These are phyloP conservation scores for Pseudocercospora fuligena DNA, from an alignment of 2,329 filamentous ascomycete genomes.

Conservation along the genomic window DNA sequence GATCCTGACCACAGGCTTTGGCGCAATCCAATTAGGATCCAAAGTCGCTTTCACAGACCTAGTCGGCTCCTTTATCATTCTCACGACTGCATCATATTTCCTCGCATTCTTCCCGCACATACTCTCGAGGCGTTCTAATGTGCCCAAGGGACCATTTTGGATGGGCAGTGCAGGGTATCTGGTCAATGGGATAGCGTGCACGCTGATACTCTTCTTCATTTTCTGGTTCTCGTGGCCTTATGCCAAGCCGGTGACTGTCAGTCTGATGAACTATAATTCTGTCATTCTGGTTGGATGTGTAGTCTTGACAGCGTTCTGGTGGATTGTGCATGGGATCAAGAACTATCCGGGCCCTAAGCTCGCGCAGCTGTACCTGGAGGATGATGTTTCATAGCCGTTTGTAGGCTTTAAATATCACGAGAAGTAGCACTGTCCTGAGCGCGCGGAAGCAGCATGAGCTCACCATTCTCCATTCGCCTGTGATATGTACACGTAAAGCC, in stretches of 20 bases:
- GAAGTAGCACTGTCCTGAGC: no score
- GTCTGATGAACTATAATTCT: conserved; percentile 50
- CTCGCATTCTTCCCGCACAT: conserved; percentile 43
- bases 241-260: conserved; percentile 35
- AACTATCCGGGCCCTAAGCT: conserved; percentile 60
- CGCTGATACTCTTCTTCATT: conserved; percentile 43
- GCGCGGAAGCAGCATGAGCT: not conserved
- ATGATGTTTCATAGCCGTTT: not conserved
- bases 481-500: conserved; percentile 2
- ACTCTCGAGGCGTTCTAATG: conserved; percentile 38
- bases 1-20: conserved; percentile 52
- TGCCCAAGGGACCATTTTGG: conserved; percentile 43
- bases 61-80: conserved; percentile 44
- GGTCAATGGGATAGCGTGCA: conserved; percentile 40
- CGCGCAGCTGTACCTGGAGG: conserved; percentile 47
- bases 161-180: conserved; percentile 41
- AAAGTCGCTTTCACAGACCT: conserved; percentile 43
- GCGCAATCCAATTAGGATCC: conserved; percentile 41
- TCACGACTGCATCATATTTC: conserved; percentile 43
- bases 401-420: no score
- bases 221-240: conserved; percentile 45
- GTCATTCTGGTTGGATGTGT: conserved; percentile 59
- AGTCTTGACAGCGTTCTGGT: conserved; percentile 56
- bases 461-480: conserved; percentile 3
- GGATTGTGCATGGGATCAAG: conserved; percentile 53